Evolutionary conservation across 1,284 basidiomycete genomes (phyloP), one percentile per base, ranked within the genome.

Genomic region (Trichosporon sp.): DNA sequence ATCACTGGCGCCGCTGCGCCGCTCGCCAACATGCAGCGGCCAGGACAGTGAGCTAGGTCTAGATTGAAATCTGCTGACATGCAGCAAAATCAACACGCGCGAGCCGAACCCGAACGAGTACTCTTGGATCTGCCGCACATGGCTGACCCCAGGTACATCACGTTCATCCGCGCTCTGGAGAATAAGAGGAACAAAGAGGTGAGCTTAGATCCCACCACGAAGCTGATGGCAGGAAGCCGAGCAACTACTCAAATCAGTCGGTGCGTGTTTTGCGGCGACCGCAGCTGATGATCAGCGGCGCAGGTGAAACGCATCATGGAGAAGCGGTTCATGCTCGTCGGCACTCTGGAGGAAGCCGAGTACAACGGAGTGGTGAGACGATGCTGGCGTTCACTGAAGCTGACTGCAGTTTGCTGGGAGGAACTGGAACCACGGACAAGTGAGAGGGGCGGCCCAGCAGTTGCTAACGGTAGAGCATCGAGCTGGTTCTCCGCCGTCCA

Each of bases 351-450:
- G 74, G 82, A 83, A 69, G 81, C 80, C 6, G 75, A 68, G 15
- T 80, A 76, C 74, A 83, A 83, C 63, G 71, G 72, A 8, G 81
- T 83, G 2, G 80, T 82, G 32, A 68, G 81, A 68, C 34, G 15
- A 1, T n/a, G 18, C 34, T 1, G 18, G 0, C 5, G 8, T 67
- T 62, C 65, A n/a, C 60, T 68, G 51, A 71, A 31, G 62, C 69
- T 70, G 31, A 62, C 31, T 4, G 2, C 31, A 80, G 79, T 83
- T 81, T 63, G 82, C 80, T 0, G 83, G 83, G 0, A 68, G 81
- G 18, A 81, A 83, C 70, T 83, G 81, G 82, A 85, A 84, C 70
- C 77, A 82, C 66, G 84, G 84, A 5, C 82, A 84, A 68, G 78
- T 83, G 34, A 62, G 75, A 34, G 23, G 51, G 44, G 0, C 15